Base-by-base conservation (phyloP, 2,329 filamentous ascomycete species). In the Colletotrichum sojae region DNA sequence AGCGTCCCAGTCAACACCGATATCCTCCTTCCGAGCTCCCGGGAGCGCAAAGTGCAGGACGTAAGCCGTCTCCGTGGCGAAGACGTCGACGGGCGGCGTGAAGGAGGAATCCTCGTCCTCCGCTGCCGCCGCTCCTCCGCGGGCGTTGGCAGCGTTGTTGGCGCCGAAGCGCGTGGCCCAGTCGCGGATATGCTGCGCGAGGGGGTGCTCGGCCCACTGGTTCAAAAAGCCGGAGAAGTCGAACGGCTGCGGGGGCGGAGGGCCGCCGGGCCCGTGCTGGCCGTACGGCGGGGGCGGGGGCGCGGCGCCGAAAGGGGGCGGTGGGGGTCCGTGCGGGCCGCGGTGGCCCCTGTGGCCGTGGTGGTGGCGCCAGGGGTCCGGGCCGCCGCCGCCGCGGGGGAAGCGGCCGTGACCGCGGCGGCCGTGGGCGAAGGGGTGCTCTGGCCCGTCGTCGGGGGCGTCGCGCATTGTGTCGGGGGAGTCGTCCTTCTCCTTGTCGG, bases 1-100 rank as follows among this genome's bases (percentile, higher is more conserved):
- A 0, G 88, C 85, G 73, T 95, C 89, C 88, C 92, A 97, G 78
- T 91, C 90, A 53, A 96, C 88, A 66, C 88, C 91, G 6, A 96
- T 83, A 75, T 96, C 92, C 74, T 93, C 88, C 80, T 94, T 95
- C 81, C 91, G 91, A 2, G 91, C 93, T 27, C 94, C 94, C 0
- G 94, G 92, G 0, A 97, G 85, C 1, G 92, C 91, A 75, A 94
- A 83, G 78, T 96, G 93, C 9, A 96, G 81, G 51, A 94, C 83
- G 77, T 90, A 94, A 15, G 88, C 80, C 39, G 82, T 80, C 6
- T 88, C 80, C 5, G 90, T 92, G 77, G 91, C 88, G 83, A 95
- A 96, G 72, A 95, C 82, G 77, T 97, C 94, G 63, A 91, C 83
- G n/a, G 91, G 89, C 0, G 92, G 91, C 5, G 80, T 78, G 78